Percentiles rank a stretch among this genome's conserved stretches.
Conservation (phyloP, 345 rosid species). For the Camelina laxa region DNA sequence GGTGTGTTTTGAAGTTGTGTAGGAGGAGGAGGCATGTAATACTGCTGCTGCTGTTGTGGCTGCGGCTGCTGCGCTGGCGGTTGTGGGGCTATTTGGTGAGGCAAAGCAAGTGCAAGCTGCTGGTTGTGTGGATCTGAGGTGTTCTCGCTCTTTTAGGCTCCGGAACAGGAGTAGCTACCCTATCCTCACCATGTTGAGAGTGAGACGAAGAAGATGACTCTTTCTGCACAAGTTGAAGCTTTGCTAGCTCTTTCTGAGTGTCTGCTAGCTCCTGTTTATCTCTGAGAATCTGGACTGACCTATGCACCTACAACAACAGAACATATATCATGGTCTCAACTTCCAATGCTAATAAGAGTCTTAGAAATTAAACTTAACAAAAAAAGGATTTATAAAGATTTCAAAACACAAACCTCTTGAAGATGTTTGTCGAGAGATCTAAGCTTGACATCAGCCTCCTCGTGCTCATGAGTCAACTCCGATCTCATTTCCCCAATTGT, state of each 20-base stretch:
- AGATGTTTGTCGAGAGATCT: conserved; percentile 89
- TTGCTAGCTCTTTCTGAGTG: conserved; percentile 88
- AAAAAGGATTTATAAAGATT: background rate
- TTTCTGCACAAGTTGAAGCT: conserved; percentile 88
- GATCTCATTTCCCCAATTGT: conserved; percentile 92
- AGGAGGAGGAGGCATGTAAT: conserved; percentile 63
- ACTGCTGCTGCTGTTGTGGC: conserved; percentile 52
- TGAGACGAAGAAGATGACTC: conserved; percentile 73
- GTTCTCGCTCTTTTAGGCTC: conserved; percentile 67
- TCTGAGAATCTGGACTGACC: conserved; percentile 95
- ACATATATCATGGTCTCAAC: conserved; percentile 1
- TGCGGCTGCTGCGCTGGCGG: conserved; percentile 61
- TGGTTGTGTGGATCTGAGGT: conserved; percentile 68
- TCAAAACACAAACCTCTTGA: conserved; percentile 72
- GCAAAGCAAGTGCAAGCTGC: conserved; percentile 90
- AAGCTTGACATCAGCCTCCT: conserved; percentile 82
- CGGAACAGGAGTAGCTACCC: conserved; percentile 60
- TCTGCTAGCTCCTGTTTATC: conserved; percentile 99
- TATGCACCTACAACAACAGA: conserved; percentile 76
- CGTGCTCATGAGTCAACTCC: conserved; percentile 70
- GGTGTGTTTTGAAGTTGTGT: conserved; percentile 55
- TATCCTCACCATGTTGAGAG: conserved; percentile 76
- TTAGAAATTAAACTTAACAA: background rate
- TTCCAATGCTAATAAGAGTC: background rate
- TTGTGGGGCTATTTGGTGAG: conserved; percentile 77